Evolutionary conservation across 148 eudicot genomes (phyloP).

Genomic region (Dysphania ambrosioides): DNA sequence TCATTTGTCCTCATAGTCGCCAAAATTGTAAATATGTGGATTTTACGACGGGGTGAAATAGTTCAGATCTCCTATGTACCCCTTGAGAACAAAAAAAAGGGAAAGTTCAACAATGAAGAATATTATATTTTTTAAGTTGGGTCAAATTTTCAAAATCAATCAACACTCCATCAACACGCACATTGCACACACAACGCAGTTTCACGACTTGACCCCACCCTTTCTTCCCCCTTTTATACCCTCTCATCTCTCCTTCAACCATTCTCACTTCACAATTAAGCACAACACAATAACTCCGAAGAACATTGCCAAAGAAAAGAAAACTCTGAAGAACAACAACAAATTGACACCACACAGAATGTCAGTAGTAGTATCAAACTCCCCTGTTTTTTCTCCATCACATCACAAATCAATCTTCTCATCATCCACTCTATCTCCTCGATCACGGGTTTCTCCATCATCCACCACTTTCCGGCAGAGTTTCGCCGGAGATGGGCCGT

Average conservation of each 20-base stretch:
- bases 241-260: background rate
- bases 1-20: too few relatives aligned
- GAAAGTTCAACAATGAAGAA: background rate
- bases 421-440: conserved; percentile 31
- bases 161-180: conserved; percentile 19
- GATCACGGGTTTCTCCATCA: conserved; percentile 25
- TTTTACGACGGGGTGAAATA: too few relatives aligned
- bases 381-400: conserved; percentile 69
- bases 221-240: conserved; percentile 1
- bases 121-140: too few relatives aligned
- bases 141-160: conserved; percentile 15
- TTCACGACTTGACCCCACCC: conserved; percentile 3
- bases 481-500: conserved; percentile 21
- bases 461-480: conserved; percentile 28
- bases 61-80: too few relatives aligned
- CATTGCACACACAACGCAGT: background rate
- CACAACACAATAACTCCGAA: too few relatives aligned
- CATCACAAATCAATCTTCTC: conserved; percentile 25
- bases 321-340: background rate
- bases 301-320: too few relatives aligned
- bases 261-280: background rate
- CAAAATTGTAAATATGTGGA: too few relatives aligned
- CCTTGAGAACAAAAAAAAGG: too few relatives aligned
- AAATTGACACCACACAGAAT: background rate
- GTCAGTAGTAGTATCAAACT: conserved; percentile 55